phyloP scores from a whole-genome alignment of 2,329 filamentous ascomycete species.

The Pseudogymnoascus sp. region DNA sequence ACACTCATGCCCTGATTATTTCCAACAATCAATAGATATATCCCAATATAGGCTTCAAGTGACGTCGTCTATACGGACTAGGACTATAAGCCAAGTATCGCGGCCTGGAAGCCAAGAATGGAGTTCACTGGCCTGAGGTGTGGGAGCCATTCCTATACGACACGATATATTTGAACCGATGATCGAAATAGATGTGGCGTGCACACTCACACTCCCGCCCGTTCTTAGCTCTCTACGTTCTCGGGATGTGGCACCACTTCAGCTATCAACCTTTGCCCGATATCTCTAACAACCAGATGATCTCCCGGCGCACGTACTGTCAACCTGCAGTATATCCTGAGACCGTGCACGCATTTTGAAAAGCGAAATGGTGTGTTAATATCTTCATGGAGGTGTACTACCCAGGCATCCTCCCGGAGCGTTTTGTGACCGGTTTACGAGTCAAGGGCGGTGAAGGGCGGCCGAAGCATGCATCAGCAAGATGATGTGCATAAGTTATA shows the following conservation, averaged over 20 bases:
- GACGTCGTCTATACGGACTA: not conserved
- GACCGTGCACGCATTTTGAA: not conserved
- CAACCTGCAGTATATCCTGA: not conserved
- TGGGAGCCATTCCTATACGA: not conserved
- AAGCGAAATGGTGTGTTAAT: constrained; percentile 5
- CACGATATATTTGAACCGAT: not conserved
- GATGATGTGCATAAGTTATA: constrained; percentile 9
- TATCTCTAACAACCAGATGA: constrained; percentile 8
- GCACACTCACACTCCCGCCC: constrained; percentile 1
- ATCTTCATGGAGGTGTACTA: not conserved
- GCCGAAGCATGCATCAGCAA: not conserved
- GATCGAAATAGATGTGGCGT: constrained; percentile 8
- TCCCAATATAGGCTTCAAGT: not conserved
- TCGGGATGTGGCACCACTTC: constrained; percentile 4
- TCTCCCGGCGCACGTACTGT: constrained; percentile 8
- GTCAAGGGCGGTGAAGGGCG: not conserved
- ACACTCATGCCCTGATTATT: not conserved
- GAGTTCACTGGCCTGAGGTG: not conserved
- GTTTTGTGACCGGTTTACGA: constrained; percentile 3
- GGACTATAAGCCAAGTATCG: not conserved
- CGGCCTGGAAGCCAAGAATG: not conserved
- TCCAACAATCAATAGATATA: not conserved
- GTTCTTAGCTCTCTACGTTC: not conserved
- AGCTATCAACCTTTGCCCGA: not conserved
- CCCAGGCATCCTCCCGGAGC: not conserved